Base-by-base conservation (phyloP, 108 stramenopile genomes). In the Cyclostephanos tholiformis region DNA sequence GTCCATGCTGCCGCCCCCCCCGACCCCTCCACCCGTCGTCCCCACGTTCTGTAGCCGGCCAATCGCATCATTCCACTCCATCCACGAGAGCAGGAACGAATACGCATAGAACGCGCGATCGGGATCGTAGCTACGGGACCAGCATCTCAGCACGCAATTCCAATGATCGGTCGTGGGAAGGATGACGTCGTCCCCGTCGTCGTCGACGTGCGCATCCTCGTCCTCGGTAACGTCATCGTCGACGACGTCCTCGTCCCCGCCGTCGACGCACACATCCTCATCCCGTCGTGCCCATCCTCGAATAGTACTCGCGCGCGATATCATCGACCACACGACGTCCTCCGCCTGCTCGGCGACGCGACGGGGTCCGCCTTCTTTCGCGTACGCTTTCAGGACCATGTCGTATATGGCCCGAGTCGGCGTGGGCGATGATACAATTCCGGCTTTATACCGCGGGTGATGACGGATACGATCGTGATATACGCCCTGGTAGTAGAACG, bases 241-340 rank as follows among this genome's bases (percentile, higher is more conserved):
- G 48, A 20, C 19, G 26, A 44, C 5, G 41, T 41, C 11, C 6
- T 41, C 23, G 20, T 53, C 50, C 3, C 23, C 19, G 23, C 1
- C 19, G 6, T 20, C 27, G 20, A 22, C 23, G 7, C 8, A 17
- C 8, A 1, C 23, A 17, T 8, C 52, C 5, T 52, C 52, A 9
- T 20, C 20, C 23, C 2, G 20, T 9, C 23, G 20, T 1, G 26
- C 20, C 20, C 26, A 20, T 57, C 26, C 27, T 29, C 27, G 51
- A 10, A 53, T 38, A 16, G 35, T 25, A 8, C 19, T 58, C n/a
- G 56, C 68, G 38, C 78, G 58, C 49, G 52, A 39, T 25, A 79
- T 68, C 78, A 79, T 79, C 32, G 66, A 68, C 78, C 78, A 79
- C 0, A 79, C 20, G 4, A 79, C 71, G 63, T 79, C 78, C 41